Conservation (phyloP, 2,329 filamentous ascomycete genomes). For the Mycosphaerella arachidis region DNA sequence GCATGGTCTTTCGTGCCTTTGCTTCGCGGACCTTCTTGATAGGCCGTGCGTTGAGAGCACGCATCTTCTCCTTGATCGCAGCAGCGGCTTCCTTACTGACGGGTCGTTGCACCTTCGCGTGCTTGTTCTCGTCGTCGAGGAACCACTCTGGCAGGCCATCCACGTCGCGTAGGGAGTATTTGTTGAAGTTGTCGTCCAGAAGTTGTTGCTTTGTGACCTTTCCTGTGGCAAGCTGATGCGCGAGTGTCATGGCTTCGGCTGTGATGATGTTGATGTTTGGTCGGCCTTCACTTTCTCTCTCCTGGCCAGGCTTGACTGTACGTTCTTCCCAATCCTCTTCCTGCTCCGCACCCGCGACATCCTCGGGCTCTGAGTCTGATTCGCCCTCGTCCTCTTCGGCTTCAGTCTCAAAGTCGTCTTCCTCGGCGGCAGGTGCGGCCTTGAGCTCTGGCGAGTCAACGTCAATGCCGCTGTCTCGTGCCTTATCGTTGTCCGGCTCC, state of each 20-base stretch:
- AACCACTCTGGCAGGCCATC: conserved; percentile 98
- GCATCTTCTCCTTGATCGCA: conserved; percentile 90
- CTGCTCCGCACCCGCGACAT: conserved; percentile 34
- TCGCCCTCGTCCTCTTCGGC: conserved; percentile 13
- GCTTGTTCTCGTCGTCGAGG: conserved; percentile 80
- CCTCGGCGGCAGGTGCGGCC: conserved; percentile 17
- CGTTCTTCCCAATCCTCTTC: conserved; percentile 58
- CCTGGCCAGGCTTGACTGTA: conserved; percentile 46
- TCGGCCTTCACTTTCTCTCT: conserved; percentile 47
- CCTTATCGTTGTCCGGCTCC: conserved; percentile 37
- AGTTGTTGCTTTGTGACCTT: conserved; percentile 74
- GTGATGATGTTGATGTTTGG: conserved; percentile 96
- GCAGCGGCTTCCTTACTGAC: conserved; percentile 83
- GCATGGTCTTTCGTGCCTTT: conserved; percentile 94
- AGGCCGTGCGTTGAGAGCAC: conserved; percentile 87
- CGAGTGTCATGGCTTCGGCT: conserved; percentile 97
- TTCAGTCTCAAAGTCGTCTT: conserved; percentile 15
- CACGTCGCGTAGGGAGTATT: conserved; percentile 80
- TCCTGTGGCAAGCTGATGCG: conserved; percentile 83
- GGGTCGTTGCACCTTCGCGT: conserved; percentile 82
- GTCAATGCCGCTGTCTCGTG: conserved; percentile 41
- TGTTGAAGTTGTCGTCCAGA: conserved; percentile 90
- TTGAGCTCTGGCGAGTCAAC: conserved; percentile 31
- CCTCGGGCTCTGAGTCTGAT: conserved; percentile 28
- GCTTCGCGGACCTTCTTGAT: conserved; percentile 99